These are phyloP conservation scores for Alternaria sp. DNA, from an alignment of 2,329 filamentous ascomycete genomes.

Conservation along the genomic window DNA sequence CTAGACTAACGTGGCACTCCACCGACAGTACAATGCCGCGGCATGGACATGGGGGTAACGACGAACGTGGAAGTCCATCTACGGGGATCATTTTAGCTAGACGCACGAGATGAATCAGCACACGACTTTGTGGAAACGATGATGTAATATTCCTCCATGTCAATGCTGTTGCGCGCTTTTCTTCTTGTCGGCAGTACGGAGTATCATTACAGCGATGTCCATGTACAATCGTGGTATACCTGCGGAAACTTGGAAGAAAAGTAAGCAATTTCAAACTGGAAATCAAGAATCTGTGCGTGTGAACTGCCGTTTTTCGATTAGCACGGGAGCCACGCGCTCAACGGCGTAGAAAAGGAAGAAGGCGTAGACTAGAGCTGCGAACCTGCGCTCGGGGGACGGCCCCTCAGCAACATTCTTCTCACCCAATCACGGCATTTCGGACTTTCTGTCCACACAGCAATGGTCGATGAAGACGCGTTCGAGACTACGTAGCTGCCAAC, in stretches of 20 bases:
- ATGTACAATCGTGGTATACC: neutral
- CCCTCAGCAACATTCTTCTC: conserved; percentile 4
- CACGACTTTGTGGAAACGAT: neutral
- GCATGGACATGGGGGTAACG: neutral
- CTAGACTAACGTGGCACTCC: conserved; percentile 9
- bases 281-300: neutral
- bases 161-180: neutral
- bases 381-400: conserved; percentile 22
- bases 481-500: conserved; percentile 22
- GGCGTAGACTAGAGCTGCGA: conserved; percentile 23
- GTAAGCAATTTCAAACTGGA: neutral
- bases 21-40: conserved; percentile 5
- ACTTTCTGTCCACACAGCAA: neutral
- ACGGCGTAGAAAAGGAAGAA: conserved; percentile 8
- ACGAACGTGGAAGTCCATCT: neutral
- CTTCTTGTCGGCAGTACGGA: neutral
- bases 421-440: conserved; percentile 12
- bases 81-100: neutral
- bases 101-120: neutral
- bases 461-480: neutral
- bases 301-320: neutral
- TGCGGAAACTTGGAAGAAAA: conserved; percentile 10
- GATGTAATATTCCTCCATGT: neutral
- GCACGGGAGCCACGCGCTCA: conserved; percentile 15
- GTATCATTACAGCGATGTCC: neutral